A percentile compares a stretch with the other conserved stretches of the same genome.
phyloP scores from a whole-genome alignment of 129 eudicot genomes.

The Ambrosia trifida region DNA sequence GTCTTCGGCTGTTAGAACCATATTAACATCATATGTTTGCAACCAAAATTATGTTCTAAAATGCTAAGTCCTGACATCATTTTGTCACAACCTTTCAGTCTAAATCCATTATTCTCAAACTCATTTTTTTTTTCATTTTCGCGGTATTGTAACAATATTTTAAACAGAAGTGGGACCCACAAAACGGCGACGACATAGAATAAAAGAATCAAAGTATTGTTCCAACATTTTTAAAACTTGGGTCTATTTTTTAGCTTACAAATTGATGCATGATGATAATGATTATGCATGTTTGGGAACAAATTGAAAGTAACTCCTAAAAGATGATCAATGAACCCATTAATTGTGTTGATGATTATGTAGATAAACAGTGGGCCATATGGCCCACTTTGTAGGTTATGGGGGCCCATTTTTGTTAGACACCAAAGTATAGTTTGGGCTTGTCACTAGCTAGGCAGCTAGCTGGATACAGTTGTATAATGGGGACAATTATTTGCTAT shows the following conservation, averaged over 20 bases:
- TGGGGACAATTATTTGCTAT: slow-evolving; percentile 12
- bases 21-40: not conserved
- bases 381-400: slow-evolving; percentile 22
- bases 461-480: slow-evolving; percentile 29
- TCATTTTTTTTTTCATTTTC: not conserved
- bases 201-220: slow-evolving; percentile 9
- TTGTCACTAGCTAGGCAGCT: not conserved
- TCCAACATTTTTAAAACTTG: not conserved
- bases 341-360: not conserved
- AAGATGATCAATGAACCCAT: slow-evolving; percentile 22
- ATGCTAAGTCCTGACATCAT: not conserved
- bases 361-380: slow-evolving; percentile 28
- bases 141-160: not conserved
- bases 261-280: slow-evolving; percentile 25
- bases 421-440: slow-evolving; percentile 25
- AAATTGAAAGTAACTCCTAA: slow-evolving; percentile 5
- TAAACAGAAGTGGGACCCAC: slow-evolving; percentile 5
- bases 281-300: slow-evolving; percentile 30
- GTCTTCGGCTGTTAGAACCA: slow-evolving; percentile 72
- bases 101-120: not conserved
- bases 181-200: not conserved
- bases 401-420: slow-evolving; percentile 30
- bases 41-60: not conserved
- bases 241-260: slow-evolving; percentile 2
- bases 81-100: not conserved